Base-by-base conservation (phyloP, 768 basidiomycete genomes). In the Podaxis pistillaris region DNA sequence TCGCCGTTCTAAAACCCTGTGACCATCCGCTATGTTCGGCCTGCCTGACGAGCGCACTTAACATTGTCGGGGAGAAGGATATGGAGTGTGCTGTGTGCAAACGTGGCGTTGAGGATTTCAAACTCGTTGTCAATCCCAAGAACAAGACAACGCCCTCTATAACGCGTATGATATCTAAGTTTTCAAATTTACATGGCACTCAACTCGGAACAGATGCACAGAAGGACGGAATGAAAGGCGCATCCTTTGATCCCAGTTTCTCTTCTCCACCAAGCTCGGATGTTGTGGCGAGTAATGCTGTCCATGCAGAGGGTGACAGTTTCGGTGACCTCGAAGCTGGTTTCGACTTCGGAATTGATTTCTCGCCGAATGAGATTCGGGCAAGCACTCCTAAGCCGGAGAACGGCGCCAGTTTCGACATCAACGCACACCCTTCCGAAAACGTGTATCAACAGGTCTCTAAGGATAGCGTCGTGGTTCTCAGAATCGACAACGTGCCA, bases 1-100 rank as follows among this genome's bases (percentile, higher is more conserved):
- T 91, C 40, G 91, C 88, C 1, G 78, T 90, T 64, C 81, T 94
- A 19, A 80, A 83, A 24, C 92, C 93, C 0, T 94, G 93, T 73
- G 71, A 76, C 5, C 93, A 94, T 71, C 81, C 88, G 1, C 77
- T 94, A 1, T 94, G 93, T 70, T 89, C 91, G 2, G 81, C 82
- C 9, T 94, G 93, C 69, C 79, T 94, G 60, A 94, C 93, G 1
- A 92, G 91, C 56, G 90, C 91, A 7, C 79, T 94, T 56, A 94
- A 94, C 67, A 94, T 94, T 56, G 93, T 93, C 17, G 92, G 92
- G 6, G 92, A 94, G 73, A 94, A 93, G 70, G 89, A 90, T 62
- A 91, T 94, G 84, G 84, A 87, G 63, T 94, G 93, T 65, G 88
- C 90, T 17, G 88, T 91, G 33, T 94, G 92, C 75, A 87, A 87